Conservation (phyloP, 345 rosid genomes). For the Eucalyptus sideroxylon region DNA sequence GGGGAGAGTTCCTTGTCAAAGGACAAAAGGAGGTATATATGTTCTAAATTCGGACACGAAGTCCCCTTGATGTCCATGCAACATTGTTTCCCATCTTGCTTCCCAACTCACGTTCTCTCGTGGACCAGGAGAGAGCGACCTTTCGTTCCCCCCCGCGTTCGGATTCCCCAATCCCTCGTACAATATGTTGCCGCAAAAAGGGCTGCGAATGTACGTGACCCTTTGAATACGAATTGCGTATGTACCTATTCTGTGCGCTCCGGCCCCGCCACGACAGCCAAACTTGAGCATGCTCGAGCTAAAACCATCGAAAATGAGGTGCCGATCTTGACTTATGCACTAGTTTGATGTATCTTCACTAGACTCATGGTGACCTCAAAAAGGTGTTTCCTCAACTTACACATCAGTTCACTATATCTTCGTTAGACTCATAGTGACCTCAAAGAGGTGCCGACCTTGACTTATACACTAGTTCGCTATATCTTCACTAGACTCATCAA, state of each 20-base stretch:
- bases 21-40: neutral
- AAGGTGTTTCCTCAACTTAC: rapidly evolving
- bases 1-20: neutral
- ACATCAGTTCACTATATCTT: too few relatives aligned
- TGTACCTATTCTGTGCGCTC: neutral
- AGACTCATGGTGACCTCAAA: too few relatives aligned
- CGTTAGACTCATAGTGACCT: neutral
- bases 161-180: neutral
- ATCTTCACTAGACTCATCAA: neutral
- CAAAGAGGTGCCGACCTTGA: neutral
- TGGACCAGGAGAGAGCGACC: neutral
- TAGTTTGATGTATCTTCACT: too few relatives aligned
- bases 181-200: neutral
- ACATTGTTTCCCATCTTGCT: neutral
- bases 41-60: neutral
- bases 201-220: neutral
- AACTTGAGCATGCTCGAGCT: neutral
- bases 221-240: neutral
- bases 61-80: neutral
- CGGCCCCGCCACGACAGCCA: neutral
- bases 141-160: neutral
- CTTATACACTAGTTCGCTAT: neutral
- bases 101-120: neutral
- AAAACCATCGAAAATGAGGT: too few relatives aligned
- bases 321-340: too few relatives aligned